Conservation (phyloP, 306 rosid species). For the apple (Malus domestica) region ASM211411v1 NC_041795.1:7326001-7326500, state of each 20-base stretch:
- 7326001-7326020: too few species aligned
- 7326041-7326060: accelerated
- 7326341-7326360: too few species aligned
- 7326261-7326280: accelerated
- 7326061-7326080: too few species aligned
- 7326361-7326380: too few species aligned
- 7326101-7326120: accelerated
- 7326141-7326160: too few species aligned
- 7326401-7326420: too few species aligned
- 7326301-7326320: too few species aligned
- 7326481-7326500: too few species aligned
- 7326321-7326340: too few species aligned
- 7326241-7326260: accelerated
- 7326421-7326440: accelerated
- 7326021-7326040: accelerated
- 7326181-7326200: accelerated
- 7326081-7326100: accelerated
- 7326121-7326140: too few species aligned
- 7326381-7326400: accelerated
- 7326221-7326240: accelerated
- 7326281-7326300: accelerated
- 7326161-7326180: accelerated
- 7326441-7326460: too few species aligned
- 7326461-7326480: accelerated
- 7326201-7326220: accelerated